Conservation (phyloP, 331 rosid species). For the Ulmus americana region DNA sequence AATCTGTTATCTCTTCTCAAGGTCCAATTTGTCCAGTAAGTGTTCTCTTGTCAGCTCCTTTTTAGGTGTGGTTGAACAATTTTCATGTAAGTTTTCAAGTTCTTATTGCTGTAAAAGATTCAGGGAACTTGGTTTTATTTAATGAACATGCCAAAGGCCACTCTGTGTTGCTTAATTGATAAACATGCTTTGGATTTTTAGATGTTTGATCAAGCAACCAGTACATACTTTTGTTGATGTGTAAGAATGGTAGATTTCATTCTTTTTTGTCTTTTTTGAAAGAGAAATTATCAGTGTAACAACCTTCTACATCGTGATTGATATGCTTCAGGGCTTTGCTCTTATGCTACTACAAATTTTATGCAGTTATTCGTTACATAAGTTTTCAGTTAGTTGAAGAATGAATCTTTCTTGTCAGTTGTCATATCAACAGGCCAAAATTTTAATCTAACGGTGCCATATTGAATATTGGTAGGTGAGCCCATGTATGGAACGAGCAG, state of each 20-base stretch:
- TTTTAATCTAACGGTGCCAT: neutral
- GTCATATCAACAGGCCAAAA: conserved; percentile 4
- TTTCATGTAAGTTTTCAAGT: neutral
- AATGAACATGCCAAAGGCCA: neutral
- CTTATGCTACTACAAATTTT: neutral
- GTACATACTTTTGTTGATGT: neutral
- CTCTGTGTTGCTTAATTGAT: neutral
- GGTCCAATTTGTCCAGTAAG: conserved; percentile 97
- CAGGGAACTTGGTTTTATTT: neutral
- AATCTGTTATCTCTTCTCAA: conserved; percentile 87
- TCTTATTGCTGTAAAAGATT: neutral
- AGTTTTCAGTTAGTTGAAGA: conserved; percentile 1
- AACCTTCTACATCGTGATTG: neutral
- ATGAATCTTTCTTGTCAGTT: conserved; percentile 7
- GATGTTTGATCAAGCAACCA: neutral
- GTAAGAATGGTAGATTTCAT: neutral
- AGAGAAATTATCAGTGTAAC: neutral
- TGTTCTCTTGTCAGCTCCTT: conserved; percentile 14
- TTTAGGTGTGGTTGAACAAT: neutral
- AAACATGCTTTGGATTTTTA: neutral
- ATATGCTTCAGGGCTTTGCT: neutral
- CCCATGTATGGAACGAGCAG: conserved; percentile 93
- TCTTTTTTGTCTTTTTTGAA: neutral
- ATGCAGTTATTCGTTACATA: neutral
- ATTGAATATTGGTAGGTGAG: conserved; percentile 51